A percentile compares a stretch with the other conserved stretches of the same genome.
Conservation (phyloP, 495 filamentous ascomycete species). For the Penicillium dipodomyicola region DNA sequence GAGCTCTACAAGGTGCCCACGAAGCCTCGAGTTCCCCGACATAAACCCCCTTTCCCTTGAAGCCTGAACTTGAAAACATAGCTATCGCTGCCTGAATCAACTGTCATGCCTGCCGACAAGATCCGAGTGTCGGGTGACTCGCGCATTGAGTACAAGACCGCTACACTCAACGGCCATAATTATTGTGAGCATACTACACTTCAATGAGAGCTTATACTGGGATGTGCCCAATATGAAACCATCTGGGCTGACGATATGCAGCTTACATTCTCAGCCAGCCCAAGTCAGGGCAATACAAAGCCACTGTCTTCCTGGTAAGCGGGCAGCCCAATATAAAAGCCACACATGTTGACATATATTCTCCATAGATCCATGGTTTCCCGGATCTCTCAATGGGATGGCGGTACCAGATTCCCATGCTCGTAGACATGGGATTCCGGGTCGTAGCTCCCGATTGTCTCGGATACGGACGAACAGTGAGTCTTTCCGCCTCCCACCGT, state of each 20-base stretch:
- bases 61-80: not conserved
- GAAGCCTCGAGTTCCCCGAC: not conserved
- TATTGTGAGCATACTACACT: constrained; percentile 48
- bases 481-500: constrained; percentile 2
- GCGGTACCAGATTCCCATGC: constrained; percentile 78
- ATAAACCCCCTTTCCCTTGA: not conserved
- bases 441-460: constrained; percentile 79
- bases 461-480: constrained; percentile 74
- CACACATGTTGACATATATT: not conserved
- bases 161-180: constrained; percentile 58
- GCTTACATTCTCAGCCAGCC: constrained; percentile 65
- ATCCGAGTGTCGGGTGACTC: constrained; percentile 59
- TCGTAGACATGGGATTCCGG: constrained; percentile 64
- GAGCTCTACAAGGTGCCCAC: not conserved
- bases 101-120: constrained; percentile 53
- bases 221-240: not conserved
- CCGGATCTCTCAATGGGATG: constrained; percentile 71
- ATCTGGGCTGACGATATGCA: not conserved
- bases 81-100: not conserved
- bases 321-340: not conserved
- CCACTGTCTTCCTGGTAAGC: constrained; percentile 65
- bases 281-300: constrained; percentile 45
- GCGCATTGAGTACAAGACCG: constrained; percentile 59
- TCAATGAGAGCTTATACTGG: too few species aligned
- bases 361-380: constrained; percentile 58